A percentile compares a stretch with the other conserved stretches of the same genome.
Evolutionary conservation across 495 filamentous ascomycete genomes (phyloP).

Genomic region (Talaromyces wortmannii): DNA sequence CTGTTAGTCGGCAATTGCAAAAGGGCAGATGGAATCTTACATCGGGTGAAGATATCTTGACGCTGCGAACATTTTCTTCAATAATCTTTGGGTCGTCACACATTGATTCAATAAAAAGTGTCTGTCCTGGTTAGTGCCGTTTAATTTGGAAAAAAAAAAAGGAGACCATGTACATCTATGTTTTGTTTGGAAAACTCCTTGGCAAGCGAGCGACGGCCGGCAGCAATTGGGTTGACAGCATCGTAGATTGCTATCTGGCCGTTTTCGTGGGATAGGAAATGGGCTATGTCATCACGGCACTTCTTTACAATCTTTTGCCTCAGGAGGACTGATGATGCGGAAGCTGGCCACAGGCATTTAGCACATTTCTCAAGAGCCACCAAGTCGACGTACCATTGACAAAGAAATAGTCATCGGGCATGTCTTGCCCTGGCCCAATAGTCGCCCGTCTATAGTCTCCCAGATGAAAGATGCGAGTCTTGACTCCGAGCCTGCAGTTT

Average conservation of each 20-base stretch:
- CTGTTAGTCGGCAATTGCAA: neutral
- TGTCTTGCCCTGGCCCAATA: slow-evolving; percentile 75
- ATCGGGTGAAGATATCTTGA: slow-evolving; percentile 98
- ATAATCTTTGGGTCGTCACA: slow-evolving; percentile 92
- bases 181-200: slow-evolving; percentile 96
- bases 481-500: slow-evolving; percentile 77
- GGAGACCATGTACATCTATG: slow-evolving; percentile 58
- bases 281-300: slow-evolving; percentile 94
- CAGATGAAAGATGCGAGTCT: slow-evolving; percentile 94
- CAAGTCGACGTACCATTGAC: slow-evolving; percentile 57
- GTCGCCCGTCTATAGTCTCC: slow-evolving; percentile 94
- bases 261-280: slow-evolving; percentile 93
- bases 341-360: slow-evolving; percentile 42
- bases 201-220: slow-evolving; percentile 77
- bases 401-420: slow-evolving; percentile 97
- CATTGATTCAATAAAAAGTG: slow-evolving; percentile 92
- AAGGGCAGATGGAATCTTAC: slow-evolving; percentile 36
- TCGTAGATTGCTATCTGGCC: slow-evolving; percentile 99
- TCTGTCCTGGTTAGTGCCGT: slow-evolving; percentile 41
- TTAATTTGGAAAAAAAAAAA: neutral
- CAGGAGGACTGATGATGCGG: slow-evolving; percentile 76
- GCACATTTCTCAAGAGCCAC: neutral
- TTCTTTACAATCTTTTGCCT: slow-evolving; percentile 96
- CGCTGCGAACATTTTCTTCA: slow-evolving; percentile 91
- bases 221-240: slow-evolving; percentile 88